phyloP scores from a whole-genome alignment of 352 stramenopile genomes.

The Halophytophthora polymorphica region DNA sequence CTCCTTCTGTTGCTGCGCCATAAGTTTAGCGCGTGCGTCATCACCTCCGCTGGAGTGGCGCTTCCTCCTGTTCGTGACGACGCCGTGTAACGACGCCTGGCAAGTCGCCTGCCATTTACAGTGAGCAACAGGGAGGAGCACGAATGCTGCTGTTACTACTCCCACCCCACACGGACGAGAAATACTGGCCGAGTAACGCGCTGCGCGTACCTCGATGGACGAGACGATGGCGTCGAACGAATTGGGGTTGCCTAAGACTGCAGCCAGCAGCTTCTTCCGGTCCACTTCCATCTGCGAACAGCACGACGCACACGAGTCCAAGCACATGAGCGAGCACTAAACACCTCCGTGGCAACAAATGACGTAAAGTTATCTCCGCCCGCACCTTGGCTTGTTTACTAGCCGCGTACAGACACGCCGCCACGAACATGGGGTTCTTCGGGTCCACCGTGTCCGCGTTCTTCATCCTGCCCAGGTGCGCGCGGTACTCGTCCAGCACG shows the following conservation, averaged over 20 bases:
- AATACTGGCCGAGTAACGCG: neutral
- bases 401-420: constrained; percentile 63
- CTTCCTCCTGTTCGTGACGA: constrained; percentile 35
- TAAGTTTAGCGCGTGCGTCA: constrained; percentile 15
- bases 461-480: constrained; percentile 18
- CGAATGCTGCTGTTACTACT: no score
- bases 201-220: constrained; percentile 50
- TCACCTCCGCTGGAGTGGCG: constrained; percentile 14
- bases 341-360: no score
- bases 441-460: constrained; percentile 29
- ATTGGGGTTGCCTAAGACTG: constrained; percentile 56
- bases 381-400: constrained; percentile 64
- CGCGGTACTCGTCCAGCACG: constrained; percentile 53
- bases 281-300: constrained; percentile 54
- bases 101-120: constrained; percentile 32
- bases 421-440: constrained; percentile 51
- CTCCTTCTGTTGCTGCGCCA: constrained; percentile 17
- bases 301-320: constrained; percentile 3
- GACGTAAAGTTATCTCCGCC: no score
- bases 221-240: constrained; percentile 66
- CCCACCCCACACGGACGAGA: no score
- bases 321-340: neutral
- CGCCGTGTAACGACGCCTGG: constrained; percentile 38
- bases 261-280: constrained; percentile 48
- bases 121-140: constrained; percentile 2